phyloP scores from a whole-genome alignment of 345 rosid genomes.

The Salix caprea region DNA sequence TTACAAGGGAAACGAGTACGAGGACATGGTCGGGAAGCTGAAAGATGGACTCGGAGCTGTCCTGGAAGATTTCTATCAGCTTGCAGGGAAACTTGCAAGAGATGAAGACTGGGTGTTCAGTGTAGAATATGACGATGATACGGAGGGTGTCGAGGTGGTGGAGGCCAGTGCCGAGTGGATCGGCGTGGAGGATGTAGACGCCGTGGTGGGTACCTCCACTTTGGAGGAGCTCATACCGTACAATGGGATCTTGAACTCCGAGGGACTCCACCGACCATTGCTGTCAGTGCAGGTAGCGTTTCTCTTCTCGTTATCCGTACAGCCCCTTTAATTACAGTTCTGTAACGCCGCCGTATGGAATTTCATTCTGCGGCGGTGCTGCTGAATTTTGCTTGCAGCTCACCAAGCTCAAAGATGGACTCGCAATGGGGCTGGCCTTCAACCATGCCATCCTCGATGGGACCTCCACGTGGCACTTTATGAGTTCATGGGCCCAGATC shows the following conservation, averaged over 20 bases:
- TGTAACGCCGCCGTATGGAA: too few species aligned
- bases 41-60: slow-evolving; percentile 63
- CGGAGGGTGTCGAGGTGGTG: slow-evolving; percentile 74
- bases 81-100: slow-evolving; percentile 75
- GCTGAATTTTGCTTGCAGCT: slow-evolving; percentile 35
- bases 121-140: slow-evolving; percentile 68
- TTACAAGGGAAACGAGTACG: slow-evolving; percentile 44
- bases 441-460: slow-evolving; percentile 93
- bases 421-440: slow-evolving; percentile 88
- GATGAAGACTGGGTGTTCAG: slow-evolving; percentile 76
- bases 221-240: slow-evolving; percentile 71
- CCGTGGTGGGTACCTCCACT: slow-evolving; percentile 47
- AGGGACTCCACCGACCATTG: slow-evolving; percentile 66
- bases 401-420: slow-evolving; percentile 77
- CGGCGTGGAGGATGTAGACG: slow-evolving; percentile 58
- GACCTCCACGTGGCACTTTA: slow-evolving; percentile 91
- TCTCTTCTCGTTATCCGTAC: neutral
- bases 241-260: slow-evolving; percentile 64
- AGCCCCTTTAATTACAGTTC: neutral
- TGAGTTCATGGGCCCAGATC: slow-evolving; percentile 82
- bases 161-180: slow-evolving; percentile 57
- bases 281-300: slow-evolving; percentile 63
- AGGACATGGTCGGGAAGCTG: slow-evolving; percentile 56
- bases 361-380: too few species aligned
- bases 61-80: slow-evolving; percentile 73